A percentile compares a stretch with the other conserved stretches of the same genome.
Evolutionary conservation across 2,329 filamentous ascomycete genomes (phyloP).

Genomic region (Trichophyton mentagrophytes): DNA sequence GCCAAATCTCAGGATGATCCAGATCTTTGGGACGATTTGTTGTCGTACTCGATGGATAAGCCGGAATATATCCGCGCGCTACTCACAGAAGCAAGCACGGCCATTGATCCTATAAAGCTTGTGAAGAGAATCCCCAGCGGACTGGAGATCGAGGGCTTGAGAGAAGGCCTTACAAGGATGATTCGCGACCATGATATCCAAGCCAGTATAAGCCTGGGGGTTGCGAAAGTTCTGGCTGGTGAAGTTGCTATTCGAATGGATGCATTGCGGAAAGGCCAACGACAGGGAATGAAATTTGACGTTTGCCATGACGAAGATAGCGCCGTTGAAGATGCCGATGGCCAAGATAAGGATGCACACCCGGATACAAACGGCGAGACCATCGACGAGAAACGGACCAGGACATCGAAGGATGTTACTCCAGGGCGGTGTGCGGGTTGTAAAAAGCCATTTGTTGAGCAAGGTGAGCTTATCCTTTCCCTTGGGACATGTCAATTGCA

Average conservation of each 20-base stretch:
- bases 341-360: background rate
- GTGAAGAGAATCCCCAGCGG: conserved; percentile 86
- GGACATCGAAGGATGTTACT: background rate
- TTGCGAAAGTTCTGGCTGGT: conserved; percentile 70
- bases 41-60: conserved; percentile 96
- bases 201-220: conserved; percentile 79
- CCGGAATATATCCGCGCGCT: conserved; percentile 85
- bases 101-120: conserved; percentile 82
- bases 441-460: conserved; percentile 25
- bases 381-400: background rate
- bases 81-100: conserved; percentile 84
- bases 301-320: conserved; percentile 35
- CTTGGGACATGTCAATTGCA: too few species aligned
- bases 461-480: conserved; percentile 21
- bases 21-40: conserved; percentile 86
- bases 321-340: background rate
- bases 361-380: background rate
- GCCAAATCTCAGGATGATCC: conserved; percentile 86
- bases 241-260: conserved; percentile 80
- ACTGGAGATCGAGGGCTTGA: conserved; percentile 77
- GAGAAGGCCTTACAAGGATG: conserved; percentile 78
- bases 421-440: conserved; percentile 29
- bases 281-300: conserved; percentile 80
- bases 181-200: conserved; percentile 95
- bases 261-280: conserved; percentile 63